phyloP scores from a whole-genome alignment of 176 grass and related monocot genomes.

The Guadua angustifolia region DNA sequence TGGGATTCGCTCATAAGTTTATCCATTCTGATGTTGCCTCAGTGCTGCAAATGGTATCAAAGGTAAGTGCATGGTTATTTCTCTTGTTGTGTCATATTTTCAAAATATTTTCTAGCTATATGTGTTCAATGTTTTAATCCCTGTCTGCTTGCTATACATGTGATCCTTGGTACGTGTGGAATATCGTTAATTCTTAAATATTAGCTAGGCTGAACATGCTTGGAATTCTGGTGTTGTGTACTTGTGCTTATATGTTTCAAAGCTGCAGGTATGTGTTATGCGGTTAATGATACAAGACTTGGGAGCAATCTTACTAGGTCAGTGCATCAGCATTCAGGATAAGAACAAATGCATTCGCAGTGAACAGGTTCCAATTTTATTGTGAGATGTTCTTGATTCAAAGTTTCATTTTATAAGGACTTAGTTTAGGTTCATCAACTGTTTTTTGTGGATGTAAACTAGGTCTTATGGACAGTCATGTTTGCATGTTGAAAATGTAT shows the following conservation, averaged over 20 bases:
- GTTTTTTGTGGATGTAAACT: too few species aligned
- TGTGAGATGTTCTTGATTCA: too few species aligned
- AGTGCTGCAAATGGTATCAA: slow-evolving; percentile 69
- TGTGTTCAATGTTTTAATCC: not conserved
- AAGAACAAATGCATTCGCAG: too few species aligned
- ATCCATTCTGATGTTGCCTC: slow-evolving; percentile 74
- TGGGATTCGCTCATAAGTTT: slow-evolving; percentile 92
- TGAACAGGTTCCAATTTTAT: too few species aligned
- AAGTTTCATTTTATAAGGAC: too few species aligned
- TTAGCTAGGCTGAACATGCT: slow-evolving; percentile 27
- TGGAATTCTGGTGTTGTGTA: not conserved
- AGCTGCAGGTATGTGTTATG: not conserved
- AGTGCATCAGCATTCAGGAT: too few species aligned
- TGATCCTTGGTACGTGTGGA: not conserved
- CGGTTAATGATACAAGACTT: not conserved
- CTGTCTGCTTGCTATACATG: not conserved
- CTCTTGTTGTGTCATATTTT: slow-evolving; percentile 3
- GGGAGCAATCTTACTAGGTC: not conserved
- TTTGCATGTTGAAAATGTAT: too few species aligned
- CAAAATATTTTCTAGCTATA: not conserved
- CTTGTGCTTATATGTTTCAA: not conserved
- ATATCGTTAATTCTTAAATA: not conserved
- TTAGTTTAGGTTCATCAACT: too few species aligned
- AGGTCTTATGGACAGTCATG: too few species aligned
- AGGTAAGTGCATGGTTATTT: slow-evolving; percentile 55